Percentiles rank a stretch among this genome's conserved stretches.
These are phyloP conservation scores for Amauroascus niger DNA, from an alignment of 2,329 filamentous ascomycete genomes.

Conservation along the genomic window DNA sequence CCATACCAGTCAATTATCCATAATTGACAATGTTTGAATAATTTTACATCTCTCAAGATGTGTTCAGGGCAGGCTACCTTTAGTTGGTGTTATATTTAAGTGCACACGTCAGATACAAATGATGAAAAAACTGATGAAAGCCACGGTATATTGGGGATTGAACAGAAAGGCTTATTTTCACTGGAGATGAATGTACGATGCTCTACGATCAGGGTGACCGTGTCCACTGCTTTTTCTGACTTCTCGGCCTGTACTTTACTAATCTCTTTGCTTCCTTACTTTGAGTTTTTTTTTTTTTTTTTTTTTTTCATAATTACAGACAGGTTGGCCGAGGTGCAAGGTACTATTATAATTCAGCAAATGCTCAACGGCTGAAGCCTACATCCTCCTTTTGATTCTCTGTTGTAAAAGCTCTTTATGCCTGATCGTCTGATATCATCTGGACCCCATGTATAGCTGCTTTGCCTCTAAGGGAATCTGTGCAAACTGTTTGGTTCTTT, in stretches of 20 bases:
- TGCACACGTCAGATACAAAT: not conserved
- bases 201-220: not conserved
- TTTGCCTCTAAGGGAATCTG: too few relatives aligned
- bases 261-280: not conserved
- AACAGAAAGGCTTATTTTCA: not conserved
- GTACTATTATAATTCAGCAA: not conserved
- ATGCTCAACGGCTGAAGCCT: not conserved
- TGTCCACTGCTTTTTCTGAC: not conserved
- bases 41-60: not conserved
- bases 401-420: too few relatives aligned
- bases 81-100: not conserved
- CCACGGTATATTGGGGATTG: not conserved
- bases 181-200: slow-evolving; percentile 7
- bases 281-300: not conserved
- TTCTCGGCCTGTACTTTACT: slow-evolving; percentile 2
- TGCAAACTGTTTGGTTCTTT: too few relatives aligned
- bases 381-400: too few relatives aligned
- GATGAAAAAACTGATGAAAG: not conserved
- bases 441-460: too few relatives aligned
- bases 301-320: not conserved
- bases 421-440: too few relatives aligned
- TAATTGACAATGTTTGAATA: not conserved
- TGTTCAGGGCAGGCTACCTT: not conserved
- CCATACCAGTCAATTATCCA: not conserved
- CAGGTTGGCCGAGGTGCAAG: not conserved